Conservation (phyloP, 208 protist genomes). For the Crithidia bombi region DNA sequence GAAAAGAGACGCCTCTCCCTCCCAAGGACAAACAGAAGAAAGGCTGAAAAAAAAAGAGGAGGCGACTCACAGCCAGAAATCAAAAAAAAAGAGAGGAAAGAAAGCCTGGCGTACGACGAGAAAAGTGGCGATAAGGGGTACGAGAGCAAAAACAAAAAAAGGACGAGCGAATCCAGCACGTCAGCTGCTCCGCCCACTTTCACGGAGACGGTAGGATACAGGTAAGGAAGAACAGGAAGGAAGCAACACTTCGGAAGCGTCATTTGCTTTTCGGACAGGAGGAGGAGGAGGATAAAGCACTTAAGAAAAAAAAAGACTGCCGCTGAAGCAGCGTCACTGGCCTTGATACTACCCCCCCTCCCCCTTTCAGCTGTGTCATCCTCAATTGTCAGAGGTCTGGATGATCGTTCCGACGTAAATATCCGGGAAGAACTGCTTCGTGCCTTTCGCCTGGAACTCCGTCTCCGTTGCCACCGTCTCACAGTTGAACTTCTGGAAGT, state of each 20-base stretch:
- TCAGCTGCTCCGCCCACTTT: too few relatives aligned
- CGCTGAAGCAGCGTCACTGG: background rate
- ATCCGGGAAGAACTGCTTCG: constrained; percentile 83
- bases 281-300: too few relatives aligned
- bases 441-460: constrained; percentile 74
- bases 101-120: background rate
- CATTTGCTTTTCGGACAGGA: too few relatives aligned
- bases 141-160: too few relatives aligned
- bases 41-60: constrained; percentile 15
- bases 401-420: constrained; percentile 81
- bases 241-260: too few relatives aligned
- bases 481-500: constrained; percentile 69
- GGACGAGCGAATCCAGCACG: too few relatives aligned
- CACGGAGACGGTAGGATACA: too few relatives aligned
- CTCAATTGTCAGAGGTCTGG: constrained; percentile 57
- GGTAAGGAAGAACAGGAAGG: too few relatives aligned
- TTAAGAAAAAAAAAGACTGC: too few relatives aligned
- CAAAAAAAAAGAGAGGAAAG: background rate
- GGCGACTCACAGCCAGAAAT: background rate
- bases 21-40: background rate
- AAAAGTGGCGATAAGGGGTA: too few relatives aligned
- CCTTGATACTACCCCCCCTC: background rate
- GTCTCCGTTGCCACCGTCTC: constrained; percentile 61
- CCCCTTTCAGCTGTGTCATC: background rate
- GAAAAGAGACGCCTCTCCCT: constrained; percentile 5